These are phyloP conservation scores for Sphagnurus paluster DNA, from an alignment of 1,284 basidiomycete species.

Conservation along the genomic window DNA sequence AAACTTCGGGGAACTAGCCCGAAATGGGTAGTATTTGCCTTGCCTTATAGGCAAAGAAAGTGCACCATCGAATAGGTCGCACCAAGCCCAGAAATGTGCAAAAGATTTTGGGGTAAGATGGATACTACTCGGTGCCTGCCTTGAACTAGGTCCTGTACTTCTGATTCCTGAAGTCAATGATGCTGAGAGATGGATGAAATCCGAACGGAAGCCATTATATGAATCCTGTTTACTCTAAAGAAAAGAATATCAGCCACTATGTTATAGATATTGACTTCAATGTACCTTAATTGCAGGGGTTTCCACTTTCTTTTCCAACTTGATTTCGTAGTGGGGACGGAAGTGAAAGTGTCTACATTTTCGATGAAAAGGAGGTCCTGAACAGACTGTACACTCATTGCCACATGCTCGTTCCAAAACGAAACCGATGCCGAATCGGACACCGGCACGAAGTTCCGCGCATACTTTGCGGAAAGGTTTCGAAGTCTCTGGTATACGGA, in stretches of 20 bases:
- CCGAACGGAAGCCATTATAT: slow-evolving; percentile 87
- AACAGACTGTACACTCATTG: slow-evolving; percentile 68
- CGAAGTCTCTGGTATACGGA: slow-evolving; percentile 17
- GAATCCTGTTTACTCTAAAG: slow-evolving; percentile 67
- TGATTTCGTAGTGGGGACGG: slow-evolving; percentile 81
- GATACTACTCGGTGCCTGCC: slow-evolving; percentile 62
- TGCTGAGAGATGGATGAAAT: slow-evolving; percentile 92
- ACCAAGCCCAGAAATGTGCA: slow-evolving; percentile 94
- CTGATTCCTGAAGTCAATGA: slow-evolving; percentile 72
- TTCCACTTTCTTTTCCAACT: slow-evolving; percentile 53
- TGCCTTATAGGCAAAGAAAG: slow-evolving; percentile 87
- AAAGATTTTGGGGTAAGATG: slow-evolving; percentile 89
- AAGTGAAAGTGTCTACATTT: slow-evolving; percentile 84
- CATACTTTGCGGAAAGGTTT: slow-evolving; percentile 57
- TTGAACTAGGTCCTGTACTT: slow-evolving; percentile 24
- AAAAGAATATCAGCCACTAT: slow-evolving; percentile 5
- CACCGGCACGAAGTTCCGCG: slow-evolving; percentile 84
- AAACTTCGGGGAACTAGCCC: slow-evolving; percentile 85
- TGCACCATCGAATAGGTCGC: slow-evolving; percentile 79
- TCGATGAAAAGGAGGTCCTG: slow-evolving; percentile 69
- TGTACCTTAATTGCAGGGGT: slow-evolving; percentile 54
- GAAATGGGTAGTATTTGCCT: slow-evolving; percentile 78
- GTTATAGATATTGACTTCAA: slow-evolving; percentile 4
- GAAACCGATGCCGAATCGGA: slow-evolving; percentile 90
- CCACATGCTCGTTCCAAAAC: slow-evolving; percentile 85